These are phyloP conservation scores for Oropetium thomaeum DNA, from an alignment of 176 grass and related monocot species.

Conservation along the genomic window DNA sequence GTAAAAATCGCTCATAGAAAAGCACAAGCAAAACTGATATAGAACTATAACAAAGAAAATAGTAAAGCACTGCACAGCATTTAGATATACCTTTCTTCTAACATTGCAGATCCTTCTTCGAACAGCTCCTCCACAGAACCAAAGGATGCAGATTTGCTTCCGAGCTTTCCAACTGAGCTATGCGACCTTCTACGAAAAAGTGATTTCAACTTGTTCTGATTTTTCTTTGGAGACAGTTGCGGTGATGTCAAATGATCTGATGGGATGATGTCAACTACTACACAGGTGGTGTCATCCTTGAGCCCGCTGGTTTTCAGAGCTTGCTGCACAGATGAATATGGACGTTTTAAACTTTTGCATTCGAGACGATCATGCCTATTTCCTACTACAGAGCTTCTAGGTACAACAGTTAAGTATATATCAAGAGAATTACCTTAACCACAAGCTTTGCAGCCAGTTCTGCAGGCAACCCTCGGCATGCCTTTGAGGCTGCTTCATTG, in stretches of 20 bases:
- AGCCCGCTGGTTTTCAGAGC: slow-evolving; percentile 88
- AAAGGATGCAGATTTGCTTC: slow-evolving; percentile 59
- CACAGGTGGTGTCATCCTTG: slow-evolving; percentile 98
- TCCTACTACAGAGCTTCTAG: not conserved
- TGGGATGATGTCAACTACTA: slow-evolving; percentile 90
- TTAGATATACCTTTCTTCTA: slow-evolving; percentile 79
- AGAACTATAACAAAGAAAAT: not conserved
- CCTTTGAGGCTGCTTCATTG: slow-evolving; percentile 72
- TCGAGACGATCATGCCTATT: not conserved
- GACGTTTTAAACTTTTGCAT: not conserved
- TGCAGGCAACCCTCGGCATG: slow-evolving; percentile 77
- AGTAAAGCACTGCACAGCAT: not conserved
- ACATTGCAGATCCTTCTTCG: slow-evolving; percentile 92
- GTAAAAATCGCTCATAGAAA: not conserved
- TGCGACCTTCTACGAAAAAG: slow-evolving; percentile 71
- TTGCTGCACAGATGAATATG: slow-evolving; percentile 52
- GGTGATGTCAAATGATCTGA: slow-evolving; percentile 63
- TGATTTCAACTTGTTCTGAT: slow-evolving; percentile 74
- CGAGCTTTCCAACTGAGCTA: slow-evolving; percentile 52
- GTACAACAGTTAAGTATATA: not conserved
- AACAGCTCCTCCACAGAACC: slow-evolving; percentile 91
- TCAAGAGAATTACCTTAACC: slow-evolving; percentile 86
- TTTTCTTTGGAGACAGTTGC: slow-evolving; percentile 69
- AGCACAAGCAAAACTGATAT: not conserved
- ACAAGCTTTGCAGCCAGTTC: slow-evolving; percentile 89